phyloP scores from a whole-genome alignment of 1,139 yeast species.

The Zygoascus sp. region DNA sequence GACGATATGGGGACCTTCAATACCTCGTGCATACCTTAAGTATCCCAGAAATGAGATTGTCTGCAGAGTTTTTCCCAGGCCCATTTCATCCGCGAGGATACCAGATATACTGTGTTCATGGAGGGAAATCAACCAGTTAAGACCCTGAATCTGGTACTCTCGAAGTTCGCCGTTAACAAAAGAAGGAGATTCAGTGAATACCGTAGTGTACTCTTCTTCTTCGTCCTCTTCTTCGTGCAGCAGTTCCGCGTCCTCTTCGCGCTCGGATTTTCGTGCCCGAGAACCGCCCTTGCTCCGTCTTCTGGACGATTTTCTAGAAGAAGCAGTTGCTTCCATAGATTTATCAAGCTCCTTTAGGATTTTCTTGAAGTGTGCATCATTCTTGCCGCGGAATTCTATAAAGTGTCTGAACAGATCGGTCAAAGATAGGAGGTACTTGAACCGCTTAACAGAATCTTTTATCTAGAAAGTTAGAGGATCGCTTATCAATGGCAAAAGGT shows the following conservation, averaged over 20 bases:
- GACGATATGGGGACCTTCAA: slow-evolving; percentile 85
- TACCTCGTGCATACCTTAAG: slow-evolving; percentile 66
- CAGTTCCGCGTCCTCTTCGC: slow-evolving; percentile 91
- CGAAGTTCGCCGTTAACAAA: slow-evolving; percentile 42
- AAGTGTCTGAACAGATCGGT: slow-evolving; percentile 88
- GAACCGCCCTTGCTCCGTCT: slow-evolving; percentile 28
- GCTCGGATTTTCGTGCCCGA: slow-evolving; percentile 38
- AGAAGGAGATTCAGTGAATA: slow-evolving; percentile 77
- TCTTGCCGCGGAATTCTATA: slow-evolving; percentile 74
- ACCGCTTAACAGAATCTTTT: slow-evolving; percentile 49
- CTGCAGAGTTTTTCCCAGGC: slow-evolving; percentile 91
- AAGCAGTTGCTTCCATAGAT: slow-evolving; percentile 27
- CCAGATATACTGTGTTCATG: slow-evolving; percentile 85
- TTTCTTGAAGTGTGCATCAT: slow-evolving; percentile 65
- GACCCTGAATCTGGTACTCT: slow-evolving; percentile 77
- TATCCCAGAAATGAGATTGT: slow-evolving; percentile 90
- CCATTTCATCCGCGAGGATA: slow-evolving; percentile 97
- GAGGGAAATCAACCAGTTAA: slow-evolving; percentile 83
- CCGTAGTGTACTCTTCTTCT: slow-evolving; percentile 37
- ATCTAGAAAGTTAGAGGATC: slow-evolving; percentile 19
- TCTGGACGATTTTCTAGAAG: slow-evolving; percentile 17
- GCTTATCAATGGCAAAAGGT: background rate
- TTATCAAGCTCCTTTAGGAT: slow-evolving; percentile 54
- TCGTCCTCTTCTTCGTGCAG: slow-evolving; percentile 55
- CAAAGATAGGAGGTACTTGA: slow-evolving; percentile 74